Conservation (phyloP, 1,284 basidiomycete genomes). For the Neolentinus lepideus region DNA sequence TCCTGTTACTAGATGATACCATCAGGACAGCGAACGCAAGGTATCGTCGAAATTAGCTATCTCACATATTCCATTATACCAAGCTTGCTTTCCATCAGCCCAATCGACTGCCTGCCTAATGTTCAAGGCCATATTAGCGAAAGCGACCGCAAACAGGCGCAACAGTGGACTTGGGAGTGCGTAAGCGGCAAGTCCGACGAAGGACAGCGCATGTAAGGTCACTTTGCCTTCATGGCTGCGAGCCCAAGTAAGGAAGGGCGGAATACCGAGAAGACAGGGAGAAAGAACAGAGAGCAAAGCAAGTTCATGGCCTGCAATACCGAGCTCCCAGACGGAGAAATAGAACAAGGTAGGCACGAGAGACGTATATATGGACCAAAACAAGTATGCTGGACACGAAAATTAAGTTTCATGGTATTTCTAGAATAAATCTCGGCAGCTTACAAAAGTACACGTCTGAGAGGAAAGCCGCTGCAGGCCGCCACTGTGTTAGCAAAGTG, state of each 20-base stretch:
- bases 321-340: conserved; percentile 87
- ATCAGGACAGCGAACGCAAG: background rate
- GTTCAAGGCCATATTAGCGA: conserved; percentile 45
- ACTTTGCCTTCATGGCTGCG: conserved; percentile 40
- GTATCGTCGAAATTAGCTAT: conserved; percentile 10
- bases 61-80: conserved; percentile 55
- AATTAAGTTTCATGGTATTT: background rate
- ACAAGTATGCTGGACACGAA: conserved; percentile 63
- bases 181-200: conserved; percentile 59
- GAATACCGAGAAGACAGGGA: conserved; percentile 50
- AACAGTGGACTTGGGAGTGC: conserved; percentile 44
- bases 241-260: conserved; percentile 35
- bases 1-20: conserved; percentile 43
- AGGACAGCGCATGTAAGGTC: conserved; percentile 39
- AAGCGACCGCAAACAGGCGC: conserved; percentile 51
- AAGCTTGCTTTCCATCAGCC: conserved; percentile 26
- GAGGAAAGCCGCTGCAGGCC: background rate
- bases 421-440: conserved; percentile 5
- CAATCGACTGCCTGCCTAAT: conserved; percentile 50
- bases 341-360: conserved; percentile 86
- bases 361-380: conserved; percentile 84
- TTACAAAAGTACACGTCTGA: conserved; percentile 23
- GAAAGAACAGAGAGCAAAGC: conserved; percentile 64
- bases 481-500: background rate
- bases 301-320: conserved; percentile 71